Base-by-base conservation (phyloP, 306 rosid species). In the Begonia loranthoides region DNA sequence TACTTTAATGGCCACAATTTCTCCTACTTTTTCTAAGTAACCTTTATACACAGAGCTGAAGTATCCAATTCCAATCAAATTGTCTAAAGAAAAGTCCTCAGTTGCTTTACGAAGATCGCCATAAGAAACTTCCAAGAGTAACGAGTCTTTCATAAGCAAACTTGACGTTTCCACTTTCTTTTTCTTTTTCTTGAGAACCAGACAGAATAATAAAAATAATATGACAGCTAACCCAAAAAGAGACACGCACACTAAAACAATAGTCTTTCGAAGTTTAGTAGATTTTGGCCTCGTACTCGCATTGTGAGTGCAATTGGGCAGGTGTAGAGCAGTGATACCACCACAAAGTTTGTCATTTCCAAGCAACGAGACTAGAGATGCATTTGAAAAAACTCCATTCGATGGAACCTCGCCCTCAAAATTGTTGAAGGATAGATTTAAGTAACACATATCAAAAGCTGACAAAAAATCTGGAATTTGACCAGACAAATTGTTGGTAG, bases 341-440 rank as follows among this genome's bases (percentile, higher is more conserved):
- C 78, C 78, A 1, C 74, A 73, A 8, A 73, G 70, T 39, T 5
- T 63, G 13, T 45, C 28, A 47, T 67, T 73, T 54, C 74, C 68
- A 28, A 47, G 10, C 7, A 73, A 2, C 22, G 70, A 63, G 59
- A 36, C 5, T 4, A 13, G 17, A 22, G 21, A 54, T 49, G 17
- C 66, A 51, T 72, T 67, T 7, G 17, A 41, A 51, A 72, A 72
- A 15, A 72, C 55, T 11, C 64, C 73, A 44, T 54, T 55, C 38
- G 10, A 49, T 41, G 73, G 66, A 48, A 71, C 10, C 62, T 65
- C 62, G 1, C 76, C 68, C 10, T 56, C 63, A 15, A 70, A 47
- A 40, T 65, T 61, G 41, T 71, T 65, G 24, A 45, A 45, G n/a
- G 76, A 66, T 48, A 71, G 54, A 59, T 73, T 55, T 41, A 63